Conservation (phyloP, 805 yeast genomes). For the Cyberlindnera misumaiensis region DNA sequence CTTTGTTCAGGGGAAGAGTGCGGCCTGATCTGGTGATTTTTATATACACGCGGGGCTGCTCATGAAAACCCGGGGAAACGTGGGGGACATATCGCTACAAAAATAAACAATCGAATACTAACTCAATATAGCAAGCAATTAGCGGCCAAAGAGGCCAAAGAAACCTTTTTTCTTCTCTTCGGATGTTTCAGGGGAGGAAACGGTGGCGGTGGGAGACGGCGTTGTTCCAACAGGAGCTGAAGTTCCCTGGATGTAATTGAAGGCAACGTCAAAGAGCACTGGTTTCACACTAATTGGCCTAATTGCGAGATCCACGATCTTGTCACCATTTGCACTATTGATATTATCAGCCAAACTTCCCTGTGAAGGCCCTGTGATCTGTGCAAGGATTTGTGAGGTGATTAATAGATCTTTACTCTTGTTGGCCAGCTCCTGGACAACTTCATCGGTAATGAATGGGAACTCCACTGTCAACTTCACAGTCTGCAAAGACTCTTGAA, state of each 20-base stretch:
- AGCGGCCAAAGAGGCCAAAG: slow-evolving; percentile 60
- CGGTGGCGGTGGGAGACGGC: not conserved
- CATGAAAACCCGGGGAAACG: no score
- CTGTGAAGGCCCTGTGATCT: slow-evolving; percentile 28
- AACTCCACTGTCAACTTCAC: slow-evolving; percentile 13
- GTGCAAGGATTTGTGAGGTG: slow-evolving; percentile 41
- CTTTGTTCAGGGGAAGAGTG: no score
- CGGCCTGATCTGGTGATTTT: no score
- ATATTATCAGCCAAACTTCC: slow-evolving; percentile 20
- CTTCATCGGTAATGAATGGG: slow-evolving; percentile 32
- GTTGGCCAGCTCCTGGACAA: slow-evolving; percentile 22
- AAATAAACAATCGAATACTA: not conserved
- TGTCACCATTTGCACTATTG: slow-evolving; percentile 18
- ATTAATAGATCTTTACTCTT: slow-evolving; percentile 15
- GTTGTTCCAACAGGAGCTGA: slow-evolving; percentile 11
- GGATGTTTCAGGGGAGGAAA: no score
- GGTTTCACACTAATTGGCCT: slow-evolving; percentile 75
- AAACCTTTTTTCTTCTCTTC: slow-evolving; percentile 54
- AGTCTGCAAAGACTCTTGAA: slow-evolving; percentile 13
- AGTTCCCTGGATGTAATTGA: slow-evolving; percentile 50
- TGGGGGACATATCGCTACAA: not conserved
- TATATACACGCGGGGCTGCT: no score
- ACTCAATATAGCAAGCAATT: not conserved
- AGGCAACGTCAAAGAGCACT: slow-evolving; percentile 85
- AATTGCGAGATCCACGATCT: slow-evolving; percentile 24